Conservation (phyloP, 1,284 basidiomycete genomes). For the Phenoliferia sp. region DNA sequence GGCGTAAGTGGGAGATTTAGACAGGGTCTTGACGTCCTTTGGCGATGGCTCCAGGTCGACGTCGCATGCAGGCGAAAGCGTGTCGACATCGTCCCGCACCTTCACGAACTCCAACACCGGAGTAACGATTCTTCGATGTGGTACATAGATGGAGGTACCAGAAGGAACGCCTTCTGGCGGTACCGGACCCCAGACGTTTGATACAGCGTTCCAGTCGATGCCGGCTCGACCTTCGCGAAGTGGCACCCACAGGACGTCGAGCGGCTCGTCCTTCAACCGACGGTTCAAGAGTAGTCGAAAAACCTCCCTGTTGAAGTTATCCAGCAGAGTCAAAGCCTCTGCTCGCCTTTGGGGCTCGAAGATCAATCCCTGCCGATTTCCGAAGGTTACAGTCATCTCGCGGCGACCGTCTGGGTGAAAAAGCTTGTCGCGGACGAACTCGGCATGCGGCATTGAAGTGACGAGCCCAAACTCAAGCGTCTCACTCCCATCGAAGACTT, state of each 20-base stretch:
- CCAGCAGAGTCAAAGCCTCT: slow-evolving; percentile 11
- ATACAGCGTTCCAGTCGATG: slow-evolving; percentile 24
- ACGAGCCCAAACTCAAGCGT: not conserved
- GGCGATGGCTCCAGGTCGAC: not conserved
- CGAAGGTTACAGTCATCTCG: not conserved
- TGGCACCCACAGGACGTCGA: slow-evolving; percentile 23
- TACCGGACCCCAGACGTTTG: slow-evolving; percentile 9
- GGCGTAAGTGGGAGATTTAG: not conserved
- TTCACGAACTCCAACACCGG: not conserved
- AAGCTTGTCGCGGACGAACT: not conserved
- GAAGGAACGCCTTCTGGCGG: not conserved
- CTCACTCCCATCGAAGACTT: not conserved
- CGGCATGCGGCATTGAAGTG: not conserved
- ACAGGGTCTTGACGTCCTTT: not conserved
- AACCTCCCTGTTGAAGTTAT: slow-evolving; percentile 17
- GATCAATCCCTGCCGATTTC: not conserved
- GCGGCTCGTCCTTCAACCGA: slow-evolving; percentile 1
- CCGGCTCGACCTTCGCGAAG: not conserved
- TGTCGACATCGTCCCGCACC: slow-evolving; percentile 11
- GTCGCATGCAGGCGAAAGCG: not conserved
- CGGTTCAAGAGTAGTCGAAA: slow-evolving; percentile 24
- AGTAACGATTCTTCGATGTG: not conserved
- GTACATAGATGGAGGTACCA: slow-evolving; percentile 1
- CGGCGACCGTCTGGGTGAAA: not conserved
- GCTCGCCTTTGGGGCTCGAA: not conserved